phyloP scores from a whole-genome alignment of 2,329 filamentous ascomycete species.

The Penicillium expansum region DNA sequence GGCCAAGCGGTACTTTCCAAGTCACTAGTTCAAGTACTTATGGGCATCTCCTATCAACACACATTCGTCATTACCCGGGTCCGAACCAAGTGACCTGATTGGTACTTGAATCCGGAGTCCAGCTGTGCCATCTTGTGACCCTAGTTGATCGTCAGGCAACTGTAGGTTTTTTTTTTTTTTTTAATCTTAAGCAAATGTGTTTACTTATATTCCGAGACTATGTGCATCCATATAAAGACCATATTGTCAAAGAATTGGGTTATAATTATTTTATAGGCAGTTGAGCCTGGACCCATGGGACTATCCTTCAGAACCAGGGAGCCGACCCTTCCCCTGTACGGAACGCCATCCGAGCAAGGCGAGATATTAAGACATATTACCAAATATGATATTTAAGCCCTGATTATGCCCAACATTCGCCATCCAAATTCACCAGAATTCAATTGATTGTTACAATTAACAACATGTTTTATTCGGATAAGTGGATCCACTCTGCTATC shows the following conservation, averaged over 20 bases:
- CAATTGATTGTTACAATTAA: not conserved
- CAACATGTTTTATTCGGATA: not conserved
- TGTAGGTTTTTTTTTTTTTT: not conserved
- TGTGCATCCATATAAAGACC: not conserved
- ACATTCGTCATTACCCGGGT: constrained; percentile 1
- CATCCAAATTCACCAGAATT: not conserved
- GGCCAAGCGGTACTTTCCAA: constrained; percentile 8
- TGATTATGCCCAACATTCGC: not conserved
- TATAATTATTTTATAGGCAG: not conserved
- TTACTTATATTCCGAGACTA: not conserved
- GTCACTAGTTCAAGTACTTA: not conserved
- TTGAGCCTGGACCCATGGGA: constrained; percentile 10
- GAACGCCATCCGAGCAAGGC: constrained; percentile 7
- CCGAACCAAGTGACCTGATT: constrained; percentile 2
- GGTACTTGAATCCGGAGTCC: not conserved
- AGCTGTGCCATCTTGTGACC: constrained; percentile 4
- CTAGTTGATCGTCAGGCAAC: constrained; percentile 8
- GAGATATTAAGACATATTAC: not conserved
- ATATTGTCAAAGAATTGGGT: not conserved
- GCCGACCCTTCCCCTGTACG: constrained; percentile 15
- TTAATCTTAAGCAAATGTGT: not conserved
- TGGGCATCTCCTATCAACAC: not conserved
- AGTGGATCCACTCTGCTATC: not conserved
- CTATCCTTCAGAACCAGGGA: not conserved
- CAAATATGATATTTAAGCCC: not conserved